phyloP scores from a whole-genome alignment of 1,284 basidiomycete genomes.

The Apiotrichum akiyoshidainum region DNA sequence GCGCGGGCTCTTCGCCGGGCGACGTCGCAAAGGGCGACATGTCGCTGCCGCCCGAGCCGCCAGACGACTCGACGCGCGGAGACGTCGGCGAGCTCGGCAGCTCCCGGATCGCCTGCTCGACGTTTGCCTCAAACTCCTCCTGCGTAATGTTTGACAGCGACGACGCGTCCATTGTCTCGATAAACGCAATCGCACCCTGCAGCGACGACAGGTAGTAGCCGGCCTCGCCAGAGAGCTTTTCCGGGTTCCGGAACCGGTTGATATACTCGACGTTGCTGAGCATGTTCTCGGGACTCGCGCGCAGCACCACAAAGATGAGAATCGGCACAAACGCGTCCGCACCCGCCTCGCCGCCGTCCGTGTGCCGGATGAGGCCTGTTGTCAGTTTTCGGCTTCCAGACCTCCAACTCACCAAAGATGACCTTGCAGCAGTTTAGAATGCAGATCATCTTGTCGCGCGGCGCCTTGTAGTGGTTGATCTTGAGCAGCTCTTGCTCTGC shows the following conservation, averaged over 20 bases:
- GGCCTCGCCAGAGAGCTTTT: constrained; percentile 86
- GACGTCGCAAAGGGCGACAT: constrained; percentile 44
- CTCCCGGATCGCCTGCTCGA: constrained; percentile 71
- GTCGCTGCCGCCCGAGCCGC: constrained; percentile 10
- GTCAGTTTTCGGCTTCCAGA: neutral
- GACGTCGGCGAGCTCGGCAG: constrained; percentile 54
- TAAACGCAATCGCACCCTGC: constrained; percentile 87
- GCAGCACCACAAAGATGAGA: constrained; percentile 89
- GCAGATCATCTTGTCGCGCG: constrained; percentile 95
- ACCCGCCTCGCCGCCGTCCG: constrained; percentile 58
- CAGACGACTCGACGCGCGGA: constrained; percentile 13
- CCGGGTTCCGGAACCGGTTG: constrained; percentile 85
- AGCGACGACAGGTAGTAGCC: constrained; percentile 87
- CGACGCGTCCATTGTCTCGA: constrained; percentile 94
- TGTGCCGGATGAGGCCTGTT: constrained; percentile 80
- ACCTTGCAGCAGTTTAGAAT: constrained; percentile 98
- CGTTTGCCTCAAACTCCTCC: constrained; percentile 81
- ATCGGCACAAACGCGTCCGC: constrained; percentile 94
- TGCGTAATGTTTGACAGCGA: constrained; percentile 87
- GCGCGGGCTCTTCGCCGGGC: constrained; percentile 76
- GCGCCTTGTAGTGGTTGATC: constrained; percentile 98
- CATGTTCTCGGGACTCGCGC: constrained; percentile 87
- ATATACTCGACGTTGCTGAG: constrained; percentile 98
- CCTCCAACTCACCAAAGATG: constrained; percentile 74
- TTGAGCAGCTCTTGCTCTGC: constrained; percentile 92